Evolutionary conservation across 495 filamentous ascomycete genomes (phyloP), one percentile per base, ranked within the genome.

Genomic region (Beverwykella pulmonaria): DNA sequence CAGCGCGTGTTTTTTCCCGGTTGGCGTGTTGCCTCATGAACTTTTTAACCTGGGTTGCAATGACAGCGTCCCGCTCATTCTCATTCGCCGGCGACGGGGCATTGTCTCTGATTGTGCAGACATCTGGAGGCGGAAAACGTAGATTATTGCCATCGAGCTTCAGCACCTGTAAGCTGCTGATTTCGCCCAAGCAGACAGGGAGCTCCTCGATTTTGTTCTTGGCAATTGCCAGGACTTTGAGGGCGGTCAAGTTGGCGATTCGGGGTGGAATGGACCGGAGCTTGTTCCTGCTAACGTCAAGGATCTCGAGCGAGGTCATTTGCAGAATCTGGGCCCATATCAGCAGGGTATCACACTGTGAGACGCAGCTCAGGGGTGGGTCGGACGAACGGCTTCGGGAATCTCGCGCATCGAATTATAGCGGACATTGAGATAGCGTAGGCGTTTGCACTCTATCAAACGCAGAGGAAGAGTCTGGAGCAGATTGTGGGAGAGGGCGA

Each of bases 361-460:
- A 22, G 44, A 6, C 29, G 10, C 23, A 30, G 39, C n/a, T 23
- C 39, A n/a, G 59, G 57, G 63, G 60, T 26, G 23, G 54, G 63
- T 32, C 61, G 53, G 59, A 82, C 89, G 77, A 82, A 96, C 92
- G 73, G 87, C 87, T 68, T 87, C 81, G 7, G 93, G 93, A 73
- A 98, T 94, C 73, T 96, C 91, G 67, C 85, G 87, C 59, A 97
- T 90, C 59, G 85, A 82, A 73, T 98, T 98, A 50, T 87, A 87
- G 66, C 93, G 82, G 55, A 97, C 88, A 71, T 98, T 98, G n/a
- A 98, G 86, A 73, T 98, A 98, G 44, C 91, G 91, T 50, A 98
- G 82, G 59, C 90, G 89, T 32, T 84, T 89, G 76, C 94, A 96
- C 70, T 91, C 88, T n/a, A 89, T 83, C 68, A 98, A 92, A 32